Evolutionary conservation across 345 rosid species (phyloP).

Genomic region (Acer yangbiense): DNA sequence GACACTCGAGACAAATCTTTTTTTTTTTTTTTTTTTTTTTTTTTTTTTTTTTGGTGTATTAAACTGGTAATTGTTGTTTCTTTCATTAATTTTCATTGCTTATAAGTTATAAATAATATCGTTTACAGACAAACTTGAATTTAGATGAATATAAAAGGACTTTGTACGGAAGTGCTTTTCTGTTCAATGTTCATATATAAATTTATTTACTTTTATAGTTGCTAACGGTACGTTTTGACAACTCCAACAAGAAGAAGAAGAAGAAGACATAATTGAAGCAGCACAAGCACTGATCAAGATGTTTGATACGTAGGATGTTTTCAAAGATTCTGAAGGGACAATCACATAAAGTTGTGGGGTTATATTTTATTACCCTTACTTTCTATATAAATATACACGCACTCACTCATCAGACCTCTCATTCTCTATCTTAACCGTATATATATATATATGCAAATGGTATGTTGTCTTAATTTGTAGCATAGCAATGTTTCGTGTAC

Average conservation of each 20-base stretch:
- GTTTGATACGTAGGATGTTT: background rate
- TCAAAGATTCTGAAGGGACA: background rate
- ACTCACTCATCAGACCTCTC: background rate
- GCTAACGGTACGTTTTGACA: too few relatives aligned
- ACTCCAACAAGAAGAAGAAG: too few relatives aligned
- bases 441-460: constrained; percentile 5
- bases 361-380: background rate
- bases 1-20: background rate
- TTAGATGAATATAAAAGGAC: background rate
- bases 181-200: background rate
- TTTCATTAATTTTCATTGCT: background rate
- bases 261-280: too few relatives aligned
- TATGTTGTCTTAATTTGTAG: constrained; percentile 7
- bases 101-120: too few relatives aligned
- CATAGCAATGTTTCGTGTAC: background rate
- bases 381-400: background rate
- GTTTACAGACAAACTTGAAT: too few relatives aligned
- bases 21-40: too few relatives aligned
- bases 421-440: background rate
- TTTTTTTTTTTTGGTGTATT: too few relatives aligned
- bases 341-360: background rate
- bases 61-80: background rate
- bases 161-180: background rate
- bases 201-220: too few relatives aligned
- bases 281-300: background rate